Evolutionary conservation across 179 eudicot species (phyloP), one percentile per base, ranked within the genome.

Genomic region (Actinidia arguta): DNA sequence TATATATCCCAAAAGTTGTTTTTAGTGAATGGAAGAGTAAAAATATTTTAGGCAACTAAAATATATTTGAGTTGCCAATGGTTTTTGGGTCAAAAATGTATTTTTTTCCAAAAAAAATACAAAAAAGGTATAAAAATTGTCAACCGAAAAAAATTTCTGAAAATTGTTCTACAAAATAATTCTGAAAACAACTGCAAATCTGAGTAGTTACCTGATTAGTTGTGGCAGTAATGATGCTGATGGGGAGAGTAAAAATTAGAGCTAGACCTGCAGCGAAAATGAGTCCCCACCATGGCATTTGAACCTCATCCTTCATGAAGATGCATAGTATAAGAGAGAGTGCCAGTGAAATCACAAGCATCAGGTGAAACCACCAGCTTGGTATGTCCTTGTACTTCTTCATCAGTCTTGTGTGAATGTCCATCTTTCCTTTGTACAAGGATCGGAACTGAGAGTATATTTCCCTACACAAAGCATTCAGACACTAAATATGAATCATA

Each of bases 221-320:
- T 8, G 98, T 94, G 44, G 98, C 98, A 0, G 94, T 85, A 8
- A 94, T 94, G 84, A 94, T 77, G 74, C 91, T 88, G 68, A 93
- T 85, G 1, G 98, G 98, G 73, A 94, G 95, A 46, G 97, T 93
- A 87, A 92, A 94, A 62, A 86, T 4, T 18, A 90, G 79, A 14
- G 97, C 94, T n/a, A 94, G 82, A 27, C 44, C 89, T 0, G 87
- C 70, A 47, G 97, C 90, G 3, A 90, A 84, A 20, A 94, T 31
- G 36, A 94, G 91, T 1, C 88, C 97, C 98, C 97, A 94, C 97
- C 98, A 94, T 56, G 98, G 94, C 90, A 94, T 83, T 78, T 94
- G 98, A 73, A 93, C 84, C 79, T 92, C 80, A 78, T 94, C 91
- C 12, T 89, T 92, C 93, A 90, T 86, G 83, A 92, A 89, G 73